These are phyloP conservation scores for Epichloe elymi DNA, from an alignment of 2,329 filamentous ascomycete genomes.

Conservation along the genomic window DNA sequence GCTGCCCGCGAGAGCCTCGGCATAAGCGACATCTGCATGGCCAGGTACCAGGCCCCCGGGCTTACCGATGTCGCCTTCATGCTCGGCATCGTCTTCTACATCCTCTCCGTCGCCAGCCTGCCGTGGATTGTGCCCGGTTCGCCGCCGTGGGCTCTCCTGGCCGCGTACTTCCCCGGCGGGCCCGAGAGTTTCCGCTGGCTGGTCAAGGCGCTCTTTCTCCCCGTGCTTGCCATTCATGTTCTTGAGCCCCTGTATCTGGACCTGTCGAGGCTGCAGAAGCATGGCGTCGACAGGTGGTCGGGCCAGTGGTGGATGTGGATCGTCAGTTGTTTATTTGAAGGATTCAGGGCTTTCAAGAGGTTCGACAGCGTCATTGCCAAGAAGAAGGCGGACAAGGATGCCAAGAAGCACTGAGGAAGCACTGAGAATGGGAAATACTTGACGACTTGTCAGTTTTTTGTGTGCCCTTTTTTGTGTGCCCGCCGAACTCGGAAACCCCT, in stretches of 20 bases:
- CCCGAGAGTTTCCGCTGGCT: slow-evolving; percentile 43
- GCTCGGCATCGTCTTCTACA: slow-evolving; percentile 38
- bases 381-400: slow-evolving; percentile 28
- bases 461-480: too few relatives aligned
- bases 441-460: too few relatives aligned
- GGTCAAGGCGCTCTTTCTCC: slow-evolving; percentile 42
- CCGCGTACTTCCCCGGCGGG: slow-evolving; percentile 43
- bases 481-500: too few relatives aligned
- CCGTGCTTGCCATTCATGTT: slow-evolving; percentile 51
- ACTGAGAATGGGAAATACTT: slow-evolving; percentile 7
- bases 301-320: slow-evolving; percentile 45
- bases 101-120: slow-evolving; percentile 33
- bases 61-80: slow-evolving; percentile 41
- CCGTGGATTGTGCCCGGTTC: slow-evolving; percentile 40
- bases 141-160: slow-evolving; percentile 33
- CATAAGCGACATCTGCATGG: slow-evolving; percentile 34
- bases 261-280: slow-evolving; percentile 27
- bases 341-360: slow-evolving; percentile 33
- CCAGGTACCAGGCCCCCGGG: slow-evolving; percentile 26
- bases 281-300: slow-evolving; percentile 32
- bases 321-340: slow-evolving; percentile 39
- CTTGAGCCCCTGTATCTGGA: slow-evolving; percentile 47
- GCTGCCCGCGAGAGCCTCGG: slow-evolving; percentile 44
- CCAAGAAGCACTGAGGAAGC: slow-evolving; percentile 26
- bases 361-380: slow-evolving; percentile 35